Percentiles rank a stretch among this genome's conserved stretches.
Evolutionary conservation across 148 eudicot genomes (phyloP).

Genomic region (Talinum fruticosum): DNA sequence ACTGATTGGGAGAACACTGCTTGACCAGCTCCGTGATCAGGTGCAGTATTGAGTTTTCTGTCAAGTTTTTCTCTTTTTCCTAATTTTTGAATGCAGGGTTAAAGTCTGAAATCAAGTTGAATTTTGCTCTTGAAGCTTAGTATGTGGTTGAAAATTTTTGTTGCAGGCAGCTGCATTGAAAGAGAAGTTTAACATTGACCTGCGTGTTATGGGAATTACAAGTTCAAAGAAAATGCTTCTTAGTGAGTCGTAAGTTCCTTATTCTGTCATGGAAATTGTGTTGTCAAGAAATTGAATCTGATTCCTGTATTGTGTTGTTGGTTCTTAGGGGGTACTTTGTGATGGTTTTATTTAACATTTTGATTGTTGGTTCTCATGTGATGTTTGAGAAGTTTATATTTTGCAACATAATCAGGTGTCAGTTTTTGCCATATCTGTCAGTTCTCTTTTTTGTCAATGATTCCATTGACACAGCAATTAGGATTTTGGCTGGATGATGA

Average conservation of each 20-base stretch:
- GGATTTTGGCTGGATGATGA: no score
- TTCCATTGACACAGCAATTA: no score
- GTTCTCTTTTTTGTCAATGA: no score
- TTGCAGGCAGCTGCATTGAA: slow-evolving; percentile 78
- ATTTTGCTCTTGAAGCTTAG: neutral
- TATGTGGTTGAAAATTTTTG: slow-evolving; percentile 8
- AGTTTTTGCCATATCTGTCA: no score
- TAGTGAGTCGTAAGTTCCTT: slow-evolving; percentile 66
- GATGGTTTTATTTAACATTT: no score
- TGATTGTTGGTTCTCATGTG: neutral
- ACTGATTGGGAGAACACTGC: slow-evolving; percentile 86
- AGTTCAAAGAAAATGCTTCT: slow-evolving; percentile 81
- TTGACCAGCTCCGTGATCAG: slow-evolving; percentile 94
- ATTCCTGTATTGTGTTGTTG: neutral
- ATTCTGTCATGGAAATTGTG: neutral
- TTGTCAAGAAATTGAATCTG: neutral
- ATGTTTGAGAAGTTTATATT: no score
- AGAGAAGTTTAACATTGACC: slow-evolving; percentile 84
- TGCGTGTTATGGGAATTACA: slow-evolving; percentile 91
- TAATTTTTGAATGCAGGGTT: no score
- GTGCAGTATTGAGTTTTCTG: slow-evolving; percentile 21
- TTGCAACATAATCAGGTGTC: no score
- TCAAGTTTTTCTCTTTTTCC: neutral
- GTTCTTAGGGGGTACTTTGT: no score
- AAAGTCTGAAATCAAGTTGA: neutral